Base-by-base conservation (phyloP, 1,284 basidiomycete species). In the Cutaneotrichosporon mucoides region DNA sequence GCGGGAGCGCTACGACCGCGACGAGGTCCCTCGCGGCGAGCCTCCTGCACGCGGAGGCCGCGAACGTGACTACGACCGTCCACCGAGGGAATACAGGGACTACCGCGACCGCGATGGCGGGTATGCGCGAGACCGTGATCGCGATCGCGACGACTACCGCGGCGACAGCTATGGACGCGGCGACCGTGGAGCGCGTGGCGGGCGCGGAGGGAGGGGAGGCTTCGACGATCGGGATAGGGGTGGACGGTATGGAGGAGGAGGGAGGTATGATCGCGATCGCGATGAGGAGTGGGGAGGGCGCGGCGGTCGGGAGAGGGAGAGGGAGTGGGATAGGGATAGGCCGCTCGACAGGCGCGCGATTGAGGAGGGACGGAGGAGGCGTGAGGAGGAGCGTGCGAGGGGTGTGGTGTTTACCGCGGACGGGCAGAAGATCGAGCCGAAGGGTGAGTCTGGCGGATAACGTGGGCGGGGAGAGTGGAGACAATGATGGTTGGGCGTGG, bases 61-160 rank as follows among this genome's bases (percentile, higher is more conserved):
- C 36, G 53, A 38, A 34, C 53, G 45, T 5, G 53, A 48, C 5
- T 16, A 24, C 35, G 45, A 41, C 8, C 48, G 48, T 13, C 37
- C 24, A 3, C 38, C 34, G 13, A n/a, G 55, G n/a, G 45, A 36
- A 40, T 10, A 35, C 36, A 35, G 35, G 34, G 44, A 52, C 51
- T 33, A 53, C 48, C 48, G 61, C 13, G 60, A 55, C 16, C 52
- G 57, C n/a, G 56, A 59, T 11, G 44, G 57, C 15, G 38, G 47
- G 55, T 40, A 57, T 58, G 42, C 50, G 58, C 16, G 49, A 35
- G 53, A 61, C 12, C 68, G 74, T 60, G 76, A 80, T 40, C 66
- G 78, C 69, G 77, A 81, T 71, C 68, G 80, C 69, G 66, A 79
- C 71, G 56, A 55, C 13, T 49, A 61, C 36, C 76, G 79, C 66